Evolutionary conservation across 345 rosid genomes (phyloP), one percentile per base, ranked within the genome.

Genomic region (Lagerstroemia speciosa): DNA sequence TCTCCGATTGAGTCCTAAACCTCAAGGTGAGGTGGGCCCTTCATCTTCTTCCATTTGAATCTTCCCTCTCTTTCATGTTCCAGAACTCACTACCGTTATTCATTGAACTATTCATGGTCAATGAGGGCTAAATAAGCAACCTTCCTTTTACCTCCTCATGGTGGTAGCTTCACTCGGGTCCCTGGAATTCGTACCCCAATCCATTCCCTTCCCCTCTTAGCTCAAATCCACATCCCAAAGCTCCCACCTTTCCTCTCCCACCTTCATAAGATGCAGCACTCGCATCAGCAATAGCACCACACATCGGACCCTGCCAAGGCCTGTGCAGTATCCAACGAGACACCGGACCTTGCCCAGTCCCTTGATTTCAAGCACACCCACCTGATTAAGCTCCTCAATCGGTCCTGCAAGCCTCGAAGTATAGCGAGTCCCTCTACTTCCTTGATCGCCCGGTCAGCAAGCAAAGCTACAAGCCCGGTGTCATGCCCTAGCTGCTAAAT

Each of bases 401-500:
- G 87, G 72, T 85, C 89, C 48, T 83, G 87, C 64, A 88, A 80
- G 68, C 81, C 29, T 85, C 91, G 27, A 86, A 86, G 36, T 84
- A 76, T 73, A 72, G 65, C 31, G 97, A 90, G 68, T 74, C 97
- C 20, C 85, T 93, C 7, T 87, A 87, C 45, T 80, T 85, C 69
- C 93, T 90, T 46, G 98, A 88, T 76, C 78, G 73, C 40, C 81
- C 88, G 84, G 86, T 86, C 7, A 78, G 72, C 30, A 85, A 83
- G 34, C 32, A 19, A 66, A 90, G 86, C 17, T 82, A 81, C 72
- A 83, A 71, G 31, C 97, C 93, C 15, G 95, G 88, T 69, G 89
- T 85, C 50, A 72, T 90, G 30, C 69, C 78, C 53, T 93, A 84
- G 87, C 92, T 93, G 73, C 82, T 90, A 11, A 85, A n/a, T n/a